Evolutionary conservation across 2,329 filamentous ascomycete species (phyloP).

Genomic region (Calonectria honghensis): DNA sequence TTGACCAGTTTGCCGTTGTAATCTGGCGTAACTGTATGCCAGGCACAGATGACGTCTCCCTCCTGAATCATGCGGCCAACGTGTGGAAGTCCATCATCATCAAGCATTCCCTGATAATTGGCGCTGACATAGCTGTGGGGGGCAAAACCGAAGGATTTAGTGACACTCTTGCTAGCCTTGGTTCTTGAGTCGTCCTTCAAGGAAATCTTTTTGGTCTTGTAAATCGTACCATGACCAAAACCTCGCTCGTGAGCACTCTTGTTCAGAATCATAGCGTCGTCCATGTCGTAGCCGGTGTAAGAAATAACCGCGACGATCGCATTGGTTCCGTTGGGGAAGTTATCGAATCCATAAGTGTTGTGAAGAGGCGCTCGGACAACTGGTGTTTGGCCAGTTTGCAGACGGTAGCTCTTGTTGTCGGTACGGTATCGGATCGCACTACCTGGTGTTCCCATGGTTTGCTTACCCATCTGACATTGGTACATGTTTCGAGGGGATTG

Average conservation of each 20-base stretch:
- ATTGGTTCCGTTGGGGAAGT: constrained; percentile 97
- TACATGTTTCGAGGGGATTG: constrained; percentile 99
- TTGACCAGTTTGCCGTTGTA: constrained; percentile 87
- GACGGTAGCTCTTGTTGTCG: constrained; percentile 96
- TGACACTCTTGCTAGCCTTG: constrained; percentile 80
- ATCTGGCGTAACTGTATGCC: constrained; percentile 90
- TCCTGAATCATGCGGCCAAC: constrained; percentile 86
- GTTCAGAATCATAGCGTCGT: constrained; percentile 99
- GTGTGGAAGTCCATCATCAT: constrained; percentile 90
- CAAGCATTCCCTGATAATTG: constrained; percentile 82
- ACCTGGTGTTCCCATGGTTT: constrained; percentile 98
- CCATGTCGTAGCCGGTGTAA: constrained; percentile 99
- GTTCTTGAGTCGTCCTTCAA: constrained; percentile 86
- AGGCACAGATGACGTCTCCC: constrained; percentile 91
- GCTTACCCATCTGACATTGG: constrained; percentile 99
- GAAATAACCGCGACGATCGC: constrained; percentile 98
- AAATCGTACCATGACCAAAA: constrained; percentile 96
- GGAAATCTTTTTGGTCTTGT: constrained; percentile 96
- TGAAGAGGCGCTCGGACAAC: constrained; percentile 94
- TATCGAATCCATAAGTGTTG: constrained; percentile 97
- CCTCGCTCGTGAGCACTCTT: constrained; percentile 97
- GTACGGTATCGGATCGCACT: constrained; percentile 90
- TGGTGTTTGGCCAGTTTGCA: constrained; percentile 97
- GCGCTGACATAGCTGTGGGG: constrained; percentile 84
- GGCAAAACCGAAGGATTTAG: constrained; percentile 93